Evolutionary conservation across 2,329 filamentous ascomycete species (phyloP).

Genomic region (Cercospora citrullina): DNA sequence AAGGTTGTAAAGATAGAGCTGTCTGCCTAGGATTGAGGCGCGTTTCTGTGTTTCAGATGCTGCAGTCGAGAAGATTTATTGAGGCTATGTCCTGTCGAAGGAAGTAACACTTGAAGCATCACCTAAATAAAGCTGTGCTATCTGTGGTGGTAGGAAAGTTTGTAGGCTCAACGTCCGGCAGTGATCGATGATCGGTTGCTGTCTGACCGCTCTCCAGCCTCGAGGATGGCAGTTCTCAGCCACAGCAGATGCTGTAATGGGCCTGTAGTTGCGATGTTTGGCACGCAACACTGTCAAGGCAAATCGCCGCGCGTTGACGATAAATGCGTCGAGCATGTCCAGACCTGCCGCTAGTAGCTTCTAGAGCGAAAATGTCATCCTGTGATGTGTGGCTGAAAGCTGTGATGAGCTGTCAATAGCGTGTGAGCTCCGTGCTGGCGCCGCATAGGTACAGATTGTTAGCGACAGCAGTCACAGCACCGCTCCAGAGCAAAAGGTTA

Average conservation of each 20-base stretch:
- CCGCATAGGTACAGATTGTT: background rate
- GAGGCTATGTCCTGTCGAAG: background rate
- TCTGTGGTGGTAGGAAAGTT: background rate
- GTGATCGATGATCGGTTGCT: background rate
- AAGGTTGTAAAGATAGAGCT: background rate
- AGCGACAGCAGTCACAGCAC: background rate
- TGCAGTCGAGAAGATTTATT: background rate
- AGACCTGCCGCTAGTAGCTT: background rate
- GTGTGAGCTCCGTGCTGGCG: background rate
- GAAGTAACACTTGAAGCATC: background rate
- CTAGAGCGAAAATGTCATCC: background rate
- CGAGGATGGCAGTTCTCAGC: background rate
- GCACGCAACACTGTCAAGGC: background rate
- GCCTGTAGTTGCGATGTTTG: background rate
- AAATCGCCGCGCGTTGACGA: background rate
- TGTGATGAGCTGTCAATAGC: conserved; percentile 3
- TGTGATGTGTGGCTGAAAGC: background rate
- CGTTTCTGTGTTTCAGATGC: background rate
- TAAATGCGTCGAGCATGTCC: background rate
- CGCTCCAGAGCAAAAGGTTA: background rate
- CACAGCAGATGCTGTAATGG: background rate
- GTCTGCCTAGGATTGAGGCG: background rate
- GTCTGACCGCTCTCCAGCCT: background rate
- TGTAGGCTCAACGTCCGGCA: background rate
- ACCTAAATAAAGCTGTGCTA: background rate